Conservation (phyloP, 2,329 filamentous ascomycete genomes). For the Cryphonectria radicalis region DNA sequence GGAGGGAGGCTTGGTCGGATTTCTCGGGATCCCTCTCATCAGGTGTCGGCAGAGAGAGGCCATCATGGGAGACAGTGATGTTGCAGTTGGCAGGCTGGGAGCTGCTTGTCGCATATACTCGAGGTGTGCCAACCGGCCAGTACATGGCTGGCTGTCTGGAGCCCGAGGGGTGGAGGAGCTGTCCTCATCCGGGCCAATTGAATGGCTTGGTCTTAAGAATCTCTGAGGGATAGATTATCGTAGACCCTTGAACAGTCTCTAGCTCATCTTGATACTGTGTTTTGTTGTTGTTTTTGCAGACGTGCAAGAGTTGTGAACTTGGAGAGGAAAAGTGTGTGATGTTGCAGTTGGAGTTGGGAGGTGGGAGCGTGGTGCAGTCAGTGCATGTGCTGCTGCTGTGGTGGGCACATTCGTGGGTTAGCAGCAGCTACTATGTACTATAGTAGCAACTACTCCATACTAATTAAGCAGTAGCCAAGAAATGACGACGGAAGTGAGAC, state of each 20-base stretch:
- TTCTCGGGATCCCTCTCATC: constrained; percentile 40
- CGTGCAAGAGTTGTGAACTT: constrained; percentile 14
- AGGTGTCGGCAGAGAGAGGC: constrained; percentile 45
- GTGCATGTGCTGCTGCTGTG: constrained; percentile 1
- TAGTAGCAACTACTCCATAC: background rate
- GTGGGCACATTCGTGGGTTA: background rate
- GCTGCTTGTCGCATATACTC: constrained; percentile 79
- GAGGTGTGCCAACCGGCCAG: constrained; percentile 86
- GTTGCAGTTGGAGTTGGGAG: background rate
- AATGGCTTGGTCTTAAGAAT: constrained; percentile 14
- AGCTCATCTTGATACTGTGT: constrained; percentile 25
- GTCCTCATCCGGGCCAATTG: constrained; percentile 39
- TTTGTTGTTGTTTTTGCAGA: constrained; percentile 4
- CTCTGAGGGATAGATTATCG: constrained; percentile 4
- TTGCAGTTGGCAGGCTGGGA: constrained; percentile 57
- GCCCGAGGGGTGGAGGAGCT: constrained; percentile 36
- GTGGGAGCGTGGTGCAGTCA: background rate
- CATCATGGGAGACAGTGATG: constrained; percentile 63
- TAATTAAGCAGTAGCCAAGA: background rate
- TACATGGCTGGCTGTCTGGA: constrained; percentile 67
- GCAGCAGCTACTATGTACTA: background rate
- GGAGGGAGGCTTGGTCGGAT: constrained; percentile 31
- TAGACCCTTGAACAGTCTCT: constrained; percentile 13
- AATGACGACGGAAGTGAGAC: constrained; percentile 12
- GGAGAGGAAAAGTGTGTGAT: background rate